A percentile compares a stretch with the other conserved stretches of the same genome.
phyloP scores from a whole-genome alignment of 139 green algal genomes.

The Closterium sp. region DNA sequence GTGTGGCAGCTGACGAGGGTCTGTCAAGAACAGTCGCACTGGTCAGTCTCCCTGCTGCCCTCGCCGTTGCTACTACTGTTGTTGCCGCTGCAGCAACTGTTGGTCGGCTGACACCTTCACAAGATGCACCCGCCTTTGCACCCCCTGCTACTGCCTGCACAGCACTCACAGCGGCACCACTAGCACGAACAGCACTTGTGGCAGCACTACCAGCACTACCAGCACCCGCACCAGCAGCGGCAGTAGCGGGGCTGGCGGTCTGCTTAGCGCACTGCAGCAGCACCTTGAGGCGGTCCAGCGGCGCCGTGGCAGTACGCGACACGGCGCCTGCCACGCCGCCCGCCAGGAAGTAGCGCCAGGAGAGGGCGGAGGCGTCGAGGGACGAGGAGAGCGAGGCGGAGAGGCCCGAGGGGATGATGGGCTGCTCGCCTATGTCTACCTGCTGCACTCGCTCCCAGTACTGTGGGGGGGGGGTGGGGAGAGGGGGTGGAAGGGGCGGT shows the following conservation, averaged over 20 bases:
- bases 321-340: slow-evolving; percentile 80
- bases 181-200: too few species aligned
- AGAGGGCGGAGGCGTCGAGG: neutral
- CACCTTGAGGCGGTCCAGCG: slow-evolving; percentile 91
- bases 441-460: slow-evolving; percentile 27
- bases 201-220: too few species aligned
- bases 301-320: slow-evolving; percentile 81
- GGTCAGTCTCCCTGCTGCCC: neutral
- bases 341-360: slow-evolving; percentile 29
- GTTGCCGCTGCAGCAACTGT: neutral
- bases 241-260: too few species aligned
- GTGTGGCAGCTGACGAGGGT: neutral
- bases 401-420: slow-evolving; percentile 25
- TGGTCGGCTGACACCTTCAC: neutral
- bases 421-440: slow-evolving; percentile 31
- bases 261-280: slow-evolving; percentile 63
- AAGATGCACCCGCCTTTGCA: neutral
- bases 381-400: neutral
- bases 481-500: neutral
- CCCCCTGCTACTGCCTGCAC: neutral
- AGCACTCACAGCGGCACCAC: neutral
- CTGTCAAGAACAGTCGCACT: neutral
- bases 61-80: neutral
- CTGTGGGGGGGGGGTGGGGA: neutral
- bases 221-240: neutral